Conservation (phyloP, 2,329 filamentous ascomycete species). For the Madurella mycetomatis region DNA sequence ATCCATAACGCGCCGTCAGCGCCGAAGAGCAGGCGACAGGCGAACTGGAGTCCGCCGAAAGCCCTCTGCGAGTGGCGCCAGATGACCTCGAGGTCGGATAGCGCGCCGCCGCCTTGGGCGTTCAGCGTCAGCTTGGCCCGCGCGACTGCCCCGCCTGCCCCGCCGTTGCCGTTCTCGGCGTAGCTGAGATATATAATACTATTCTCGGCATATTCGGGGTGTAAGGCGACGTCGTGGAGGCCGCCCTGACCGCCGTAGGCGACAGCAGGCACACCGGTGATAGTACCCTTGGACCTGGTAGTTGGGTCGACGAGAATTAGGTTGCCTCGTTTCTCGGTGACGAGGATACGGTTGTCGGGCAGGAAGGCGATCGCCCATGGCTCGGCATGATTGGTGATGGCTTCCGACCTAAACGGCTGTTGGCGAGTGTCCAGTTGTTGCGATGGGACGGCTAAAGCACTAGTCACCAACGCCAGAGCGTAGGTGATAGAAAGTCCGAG, state of each 20-base stretch:
- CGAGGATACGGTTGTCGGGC: slow-evolving; percentile 31
- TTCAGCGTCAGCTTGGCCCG: slow-evolving; percentile 30
- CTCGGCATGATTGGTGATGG: slow-evolving; percentile 25
- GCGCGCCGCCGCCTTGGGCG: slow-evolving; percentile 29
- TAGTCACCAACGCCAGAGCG: slow-evolving; percentile 28
- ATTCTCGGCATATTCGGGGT: slow-evolving; percentile 32
- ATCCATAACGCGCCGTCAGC: slow-evolving; percentile 30
- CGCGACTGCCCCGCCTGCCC: slow-evolving; percentile 30
- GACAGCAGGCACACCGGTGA: slow-evolving; percentile 32
- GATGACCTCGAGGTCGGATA: slow-evolving; percentile 30
- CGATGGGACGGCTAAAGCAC: slow-evolving; percentile 19
- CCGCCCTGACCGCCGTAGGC: slow-evolving; percentile 33
- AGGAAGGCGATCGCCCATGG: slow-evolving; percentile 33
- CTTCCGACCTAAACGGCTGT: slow-evolving; percentile 25
- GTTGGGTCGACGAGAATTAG: slow-evolving; percentile 30
- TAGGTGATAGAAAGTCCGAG: slow-evolving; percentile 29
- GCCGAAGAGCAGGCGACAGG: slow-evolving; percentile 31
- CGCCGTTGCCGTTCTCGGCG: slow-evolving; percentile 28
- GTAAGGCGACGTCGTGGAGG: slow-evolving; percentile 32
- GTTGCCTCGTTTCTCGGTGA: slow-evolving; percentile 32
- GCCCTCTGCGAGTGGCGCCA: slow-evolving; percentile 32
- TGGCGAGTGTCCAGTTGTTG: slow-evolving; percentile 29
- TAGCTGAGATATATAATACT: slow-evolving; percentile 33
- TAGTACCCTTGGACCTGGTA: slow-evolving; percentile 27
- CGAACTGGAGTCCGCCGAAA: slow-evolving; percentile 30